Conservation (phyloP, 139 green algal genomes). For the Chlamydomonas incerta region DNA sequence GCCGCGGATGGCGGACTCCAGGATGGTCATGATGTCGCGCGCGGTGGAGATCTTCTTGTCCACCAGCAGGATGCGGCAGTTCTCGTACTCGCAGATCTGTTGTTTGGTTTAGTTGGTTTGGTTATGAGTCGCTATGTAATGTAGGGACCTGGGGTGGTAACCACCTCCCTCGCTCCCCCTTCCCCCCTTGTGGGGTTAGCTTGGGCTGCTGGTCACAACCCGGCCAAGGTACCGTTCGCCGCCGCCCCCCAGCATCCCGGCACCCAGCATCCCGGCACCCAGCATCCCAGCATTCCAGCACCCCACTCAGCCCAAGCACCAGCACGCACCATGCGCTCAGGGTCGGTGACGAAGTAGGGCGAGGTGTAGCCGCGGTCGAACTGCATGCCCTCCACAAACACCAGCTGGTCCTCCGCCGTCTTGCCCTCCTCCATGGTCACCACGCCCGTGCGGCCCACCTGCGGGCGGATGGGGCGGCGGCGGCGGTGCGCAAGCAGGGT, state of each 20-base stretch:
- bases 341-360: constrained; percentile 99
- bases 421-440: constrained; percentile 99
- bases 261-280: too few species aligned
- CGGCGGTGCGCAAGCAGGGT: too few species aligned
- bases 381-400: constrained; percentile 99
- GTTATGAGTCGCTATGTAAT: too few species aligned
- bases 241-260: too few species aligned
- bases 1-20: constrained; percentile 93
- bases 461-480: too few species aligned
- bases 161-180: too few species aligned
- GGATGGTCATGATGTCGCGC: constrained; percentile 95
- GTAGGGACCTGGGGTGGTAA: too few species aligned
- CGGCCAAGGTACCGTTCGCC: too few species aligned
- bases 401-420: constrained; percentile 95
- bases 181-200: too few species aligned
- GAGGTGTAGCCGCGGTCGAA: constrained; percentile 99
- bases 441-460: constrained; percentile 93
- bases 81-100: constrained; percentile 84
- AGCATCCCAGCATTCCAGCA: background rate
- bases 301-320: too few species aligned
- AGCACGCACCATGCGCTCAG: constrained; percentile 94
- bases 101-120: too few species aligned
- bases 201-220: too few species aligned
- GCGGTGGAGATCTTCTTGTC: constrained; percentile 99
- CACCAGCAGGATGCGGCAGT: constrained; percentile 94